phyloP scores from a whole-genome alignment of 805 yeast species.

The Candida peoriensis region DNA sequence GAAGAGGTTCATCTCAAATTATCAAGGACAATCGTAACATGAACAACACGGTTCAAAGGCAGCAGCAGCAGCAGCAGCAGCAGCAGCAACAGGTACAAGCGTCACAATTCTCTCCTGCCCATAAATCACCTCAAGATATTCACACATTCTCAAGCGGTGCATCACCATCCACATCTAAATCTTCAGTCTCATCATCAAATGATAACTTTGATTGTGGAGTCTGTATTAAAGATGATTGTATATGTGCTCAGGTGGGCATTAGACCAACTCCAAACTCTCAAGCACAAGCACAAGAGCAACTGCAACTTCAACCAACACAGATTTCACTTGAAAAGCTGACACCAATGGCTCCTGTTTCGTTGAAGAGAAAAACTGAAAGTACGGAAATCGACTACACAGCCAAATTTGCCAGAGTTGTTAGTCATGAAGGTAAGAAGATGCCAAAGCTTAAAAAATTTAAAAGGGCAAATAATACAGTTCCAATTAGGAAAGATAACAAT shows the following conservation, averaged over 20 bases:
- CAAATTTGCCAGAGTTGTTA: constrained; percentile 31
- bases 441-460: constrained; percentile 19
- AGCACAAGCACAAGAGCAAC: constrained; percentile 14
- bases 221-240: constrained; percentile 64
- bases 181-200: constrained; percentile 20
- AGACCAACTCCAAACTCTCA: constrained; percentile 17
- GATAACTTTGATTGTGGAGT: constrained; percentile 47
- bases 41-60: constrained; percentile 5
- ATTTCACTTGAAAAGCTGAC: constrained; percentile 35
- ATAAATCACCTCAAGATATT: constrained; percentile 35
- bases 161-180: constrained; percentile 17
- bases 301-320: not conserved
- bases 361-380: constrained; percentile 33
- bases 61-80: constrained; percentile 7
- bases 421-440: constrained; percentile 22
- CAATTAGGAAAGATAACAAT: constrained; percentile 7
- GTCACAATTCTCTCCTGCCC: constrained; percentile 27
- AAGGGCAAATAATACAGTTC: constrained; percentile 1
- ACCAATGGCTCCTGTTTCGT: constrained; percentile 66
- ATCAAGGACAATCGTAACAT: not conserved
- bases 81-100: not conserved
- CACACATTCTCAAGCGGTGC: constrained; percentile 9
- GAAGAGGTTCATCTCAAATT: not conserved
- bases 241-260: constrained; percentile 45
- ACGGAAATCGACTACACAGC: constrained; percentile 58